Base-by-base conservation (phyloP, 805 yeast genomes). In the Candida xyloterini region DNA sequence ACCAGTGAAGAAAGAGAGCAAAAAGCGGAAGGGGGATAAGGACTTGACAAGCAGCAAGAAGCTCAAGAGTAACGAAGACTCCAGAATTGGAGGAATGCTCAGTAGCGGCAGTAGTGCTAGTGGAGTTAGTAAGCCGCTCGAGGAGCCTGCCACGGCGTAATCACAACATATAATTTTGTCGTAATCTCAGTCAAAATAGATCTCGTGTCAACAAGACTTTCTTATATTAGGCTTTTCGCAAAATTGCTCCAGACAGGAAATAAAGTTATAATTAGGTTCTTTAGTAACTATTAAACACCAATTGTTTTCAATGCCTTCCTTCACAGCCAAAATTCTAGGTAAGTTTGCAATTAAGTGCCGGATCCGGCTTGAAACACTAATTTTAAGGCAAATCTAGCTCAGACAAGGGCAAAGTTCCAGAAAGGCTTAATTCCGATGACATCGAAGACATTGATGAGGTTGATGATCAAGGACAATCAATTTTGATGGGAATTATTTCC, bases 391-490 rank as follows among this genome's bases (percentile, higher is more conserved):
- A 46, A 42, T 40, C 53, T 13, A 38, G 51, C 21, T 51, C 55
- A 11, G 53, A 51, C 10, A 47, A 50, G 36, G 35, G 44, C 18
- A 50, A 50, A 26, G 26, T 26, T 20, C 22, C 48, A 15, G 53
- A 49, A 15, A 44, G 42, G 21, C 28, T 31, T 7, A 20, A 23
- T 15, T 21, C 39, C n/a, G 60, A 45, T 7, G 48, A 60, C 34
- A 60, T 73, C 4, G 93, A 83, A 56, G 97, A 89, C 59, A 74
- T 88, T 34, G 98, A 93, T 62, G 98, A 90, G 59, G 80, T 90
- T 28, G 97, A 89, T 56, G 89, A 79, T 38, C 89, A 90, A 43
- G 90, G 90, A 18, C 95, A 90, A 62, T 84, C 81, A 37, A 89
- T 91, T 35, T 67, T 91, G 40, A 70, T 87, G 71, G 88, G 91